phyloP scores from a whole-genome alignment of 768 basidiomycete species.

The Leccinellum albellum region DNA sequence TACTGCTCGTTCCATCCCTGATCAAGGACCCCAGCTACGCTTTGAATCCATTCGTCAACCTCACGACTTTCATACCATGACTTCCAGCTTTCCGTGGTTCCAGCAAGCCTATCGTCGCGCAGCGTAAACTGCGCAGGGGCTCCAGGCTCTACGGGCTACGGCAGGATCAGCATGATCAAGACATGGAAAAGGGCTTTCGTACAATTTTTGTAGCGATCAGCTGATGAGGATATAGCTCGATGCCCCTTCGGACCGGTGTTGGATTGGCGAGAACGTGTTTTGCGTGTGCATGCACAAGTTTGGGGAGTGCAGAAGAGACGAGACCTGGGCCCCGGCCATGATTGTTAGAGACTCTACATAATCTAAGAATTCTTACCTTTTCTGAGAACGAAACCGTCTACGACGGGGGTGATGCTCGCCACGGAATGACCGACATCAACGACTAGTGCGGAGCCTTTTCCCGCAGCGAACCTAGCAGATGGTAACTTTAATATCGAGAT shows the following conservation, averaged over 20 bases:
- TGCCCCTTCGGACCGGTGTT: conserved; percentile 46
- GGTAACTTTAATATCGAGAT: conserved; percentile 10
- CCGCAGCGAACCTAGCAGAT: conserved; percentile 81
- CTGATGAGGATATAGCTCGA: conserved; percentile 81
- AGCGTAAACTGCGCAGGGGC: conserved; percentile 62
- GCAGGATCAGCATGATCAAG: conserved; percentile 4
- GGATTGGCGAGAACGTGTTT: conserved; percentile 58
- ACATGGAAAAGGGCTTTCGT: conserved; percentile 11
- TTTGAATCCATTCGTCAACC: conserved; percentile 93
- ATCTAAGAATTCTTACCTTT: conserved; percentile 56
- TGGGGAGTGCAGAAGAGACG: conserved; percentile 66
- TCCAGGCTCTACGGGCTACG: conserved; percentile 71
- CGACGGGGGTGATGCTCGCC: conserved; percentile 91
- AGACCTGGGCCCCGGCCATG: conserved; percentile 60
- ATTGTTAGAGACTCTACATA: not conserved
- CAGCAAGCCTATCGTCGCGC: conserved; percentile 67
- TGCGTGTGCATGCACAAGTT: conserved; percentile 78
- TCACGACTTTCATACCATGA: conserved; percentile 76
- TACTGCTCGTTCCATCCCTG: conserved; percentile 89
- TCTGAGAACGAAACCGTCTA: conserved; percentile 94
- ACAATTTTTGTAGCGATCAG: conserved; percentile 81
- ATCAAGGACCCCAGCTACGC: conserved; percentile 79
- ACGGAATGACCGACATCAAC: conserved; percentile 89
- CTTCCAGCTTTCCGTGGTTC: conserved; percentile 80
- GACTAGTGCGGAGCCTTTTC: conserved; percentile 95